Evolutionary conservation across 2,329 filamentous ascomycete genomes (phyloP), one percentile per base, ranked within the genome.

Genomic region (Myrmaecium sp.): DNA sequence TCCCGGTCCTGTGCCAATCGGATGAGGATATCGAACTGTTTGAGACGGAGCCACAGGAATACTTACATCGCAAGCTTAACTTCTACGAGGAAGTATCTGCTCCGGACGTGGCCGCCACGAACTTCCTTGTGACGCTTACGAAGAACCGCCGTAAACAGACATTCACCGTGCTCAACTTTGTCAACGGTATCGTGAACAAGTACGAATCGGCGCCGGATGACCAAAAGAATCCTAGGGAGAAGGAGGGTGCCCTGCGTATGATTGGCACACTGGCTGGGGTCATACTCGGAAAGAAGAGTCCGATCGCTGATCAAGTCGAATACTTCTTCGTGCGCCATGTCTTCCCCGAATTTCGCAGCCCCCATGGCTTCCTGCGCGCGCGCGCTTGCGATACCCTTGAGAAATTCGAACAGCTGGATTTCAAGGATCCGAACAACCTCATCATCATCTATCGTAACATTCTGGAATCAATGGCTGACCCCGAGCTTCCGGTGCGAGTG

Each of bases 301-400:
- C 89, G 1, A 94, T 98, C 38, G 89, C 86, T 18, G 79, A 93
- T 46, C 83, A 95, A 53, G 84, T 95, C 30, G 89, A 98, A 54
- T 94, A 93, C 54, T 98, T 98, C 64, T 78, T 98, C 39, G 86
- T 95, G 28, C 79, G 86, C 44, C 92, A 95, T 46, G 89, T 98
- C 30, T 95, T 98, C 62, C 89, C 89, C 24, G 89, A 98, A 46
- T 98, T 98, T 62, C 74, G 81, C 41, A 95, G 82, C 55, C 65
- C 72, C 9, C 80, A 92, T 46, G 89, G 86, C 18, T 95, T 84
- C 58, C 70, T 98, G 25, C 78, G 89, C 30, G 89, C 89, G 17
- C 76, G 89, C 36, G 89, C 89, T 37, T 98, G 89, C 54, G 86
- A 98, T 49, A 94, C 86, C 0, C 71, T 98, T 33, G 89, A 95